Base-by-base conservation (phyloP, 1,139 yeast genomes). In the Zygosaccharomyces pseudobailii region DNA sequence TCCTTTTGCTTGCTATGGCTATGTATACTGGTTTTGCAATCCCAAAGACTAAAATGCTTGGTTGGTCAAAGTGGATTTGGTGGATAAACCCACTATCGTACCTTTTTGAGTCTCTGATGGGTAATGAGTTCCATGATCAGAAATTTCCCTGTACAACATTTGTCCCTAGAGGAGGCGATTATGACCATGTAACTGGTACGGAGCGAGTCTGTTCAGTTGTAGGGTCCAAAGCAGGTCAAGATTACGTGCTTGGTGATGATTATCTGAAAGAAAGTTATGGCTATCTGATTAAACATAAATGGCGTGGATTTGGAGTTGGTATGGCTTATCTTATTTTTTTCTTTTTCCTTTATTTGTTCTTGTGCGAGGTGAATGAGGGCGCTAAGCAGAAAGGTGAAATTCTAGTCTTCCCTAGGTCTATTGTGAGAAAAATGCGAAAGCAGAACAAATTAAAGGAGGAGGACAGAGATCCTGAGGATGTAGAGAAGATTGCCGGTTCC, bases 371-470 rank as follows among this genome's bases (percentile, higher is more conserved):
- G 52, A 83, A 83, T 60, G 84, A 82, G 59, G 87, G 89, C 64
- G 80, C 87, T 21, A 78, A 81, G 70, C 89, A 87, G 63, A 84
- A 82, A 71, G 96, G 95, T 70, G 96, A 87, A 69, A 76, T 86
- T 45, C 72, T 85, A 49, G 76, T 87, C 39, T 87, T 80, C 72
- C 83, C 82, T 53, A 66, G 71, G 42, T 72, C 82, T 4, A 55
- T 68, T 42, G 61, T 72, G 42, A 68, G 57, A 39, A 66, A 63
- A 42, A 54, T 71, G 54, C 68, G 62, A 53, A 66, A 69, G 49
- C 53, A 50, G 49, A 55, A 48, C 45, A 55, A 38, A 23, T 45
- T 50, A 53, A 56, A 36, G 58, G 49, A 25, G 34, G 48, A 3
- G n/a, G 48, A 22, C 33, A 36, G 20, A 19, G 43, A 51, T 30